Evolutionary conservation across 495 filamentous ascomycete genomes (phyloP).

Genomic region (Tuber magnatum): DNA sequence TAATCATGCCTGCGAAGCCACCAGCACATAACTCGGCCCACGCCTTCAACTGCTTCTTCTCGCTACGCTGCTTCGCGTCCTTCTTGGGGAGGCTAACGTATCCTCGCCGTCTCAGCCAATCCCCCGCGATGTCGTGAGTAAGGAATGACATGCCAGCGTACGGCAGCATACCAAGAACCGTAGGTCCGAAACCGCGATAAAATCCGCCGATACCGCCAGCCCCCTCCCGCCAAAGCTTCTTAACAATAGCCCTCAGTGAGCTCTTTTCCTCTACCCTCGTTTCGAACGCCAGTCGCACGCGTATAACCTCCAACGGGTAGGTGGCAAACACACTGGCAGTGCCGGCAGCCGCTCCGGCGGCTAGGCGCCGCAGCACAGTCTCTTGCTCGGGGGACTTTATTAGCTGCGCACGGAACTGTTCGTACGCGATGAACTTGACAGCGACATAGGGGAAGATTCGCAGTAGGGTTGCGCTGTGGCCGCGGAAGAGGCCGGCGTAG

Average conservation of each 20-base stretch:
- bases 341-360: constrained; percentile 74
- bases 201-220: constrained; percentile 65
- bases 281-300: constrained; percentile 90
- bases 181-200: constrained; percentile 87
- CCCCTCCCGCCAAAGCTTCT: constrained; percentile 71
- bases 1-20: constrained; percentile 74
- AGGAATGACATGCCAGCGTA: constrained; percentile 98
- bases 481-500: constrained; percentile 69
- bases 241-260: constrained; percentile 63
- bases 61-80: constrained; percentile 21
- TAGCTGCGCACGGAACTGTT: constrained; percentile 73
- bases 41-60: constrained; percentile 48
- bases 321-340: constrained; percentile 89
- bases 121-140: constrained; percentile 79
- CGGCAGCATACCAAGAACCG: constrained; percentile 85
- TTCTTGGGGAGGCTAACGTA: constrained; percentile 20
- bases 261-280: constrained; percentile 62
- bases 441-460: constrained; percentile 96
- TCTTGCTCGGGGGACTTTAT: constrained; percentile 67
- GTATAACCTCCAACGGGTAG: constrained; percentile 85
- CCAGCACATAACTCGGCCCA: constrained; percentile 84
- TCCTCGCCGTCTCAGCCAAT: constrained; percentile 60
- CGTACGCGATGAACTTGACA: constrained; percentile 96
- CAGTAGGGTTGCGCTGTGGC: constrained; percentile 87
- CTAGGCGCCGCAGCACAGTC: constrained; percentile 67